Evolutionary conservation across 2,329 filamentous ascomycete genomes (phyloP).

Genomic region (Scytalidium lignicola): DNA sequence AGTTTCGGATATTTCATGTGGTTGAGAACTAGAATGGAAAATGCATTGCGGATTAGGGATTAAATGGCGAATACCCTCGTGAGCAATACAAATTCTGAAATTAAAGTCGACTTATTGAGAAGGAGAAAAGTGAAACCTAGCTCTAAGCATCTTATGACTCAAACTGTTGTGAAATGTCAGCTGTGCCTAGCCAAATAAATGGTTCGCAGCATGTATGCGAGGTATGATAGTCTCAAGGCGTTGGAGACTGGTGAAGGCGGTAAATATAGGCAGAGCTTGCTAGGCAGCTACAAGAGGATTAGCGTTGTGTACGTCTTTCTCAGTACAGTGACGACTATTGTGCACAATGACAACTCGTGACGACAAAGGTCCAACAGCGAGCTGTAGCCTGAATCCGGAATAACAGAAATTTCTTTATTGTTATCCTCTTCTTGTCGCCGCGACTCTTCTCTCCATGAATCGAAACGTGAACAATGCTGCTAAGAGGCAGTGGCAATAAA

Average conservation of each 20-base stretch:
- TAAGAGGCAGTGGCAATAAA: slow-evolving; percentile 20
- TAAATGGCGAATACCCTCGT: no score
- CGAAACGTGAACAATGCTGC: slow-evolving; percentile 24
- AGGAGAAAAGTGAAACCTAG: no score
- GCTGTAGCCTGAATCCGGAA: not conserved
- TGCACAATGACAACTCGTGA: not conserved
- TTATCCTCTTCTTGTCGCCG: slow-evolving; percentile 16
- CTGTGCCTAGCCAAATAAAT: no score
- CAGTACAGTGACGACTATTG: not conserved
- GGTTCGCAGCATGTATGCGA: no score
- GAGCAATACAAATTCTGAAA: no score
- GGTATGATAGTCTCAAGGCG: no score
- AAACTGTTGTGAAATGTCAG: no score
- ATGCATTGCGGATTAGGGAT: no score
- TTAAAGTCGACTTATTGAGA: no score
- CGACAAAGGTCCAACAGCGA: not conserved
- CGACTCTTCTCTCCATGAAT: slow-evolving; percentile 20
- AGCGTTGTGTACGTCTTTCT: not conserved
- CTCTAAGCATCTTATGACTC: no score
- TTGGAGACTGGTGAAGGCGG: not conserved
- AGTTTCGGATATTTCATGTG: not conserved
- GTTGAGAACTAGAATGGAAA: not conserved
- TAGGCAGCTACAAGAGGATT: not conserved
- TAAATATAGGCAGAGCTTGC: not conserved
- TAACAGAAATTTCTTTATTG: not conserved